These are phyloP conservation scores for Aegilops bicornis DNA, from an alignment of 176 grass and related monocot species.

Conservation along the genomic window DNA sequence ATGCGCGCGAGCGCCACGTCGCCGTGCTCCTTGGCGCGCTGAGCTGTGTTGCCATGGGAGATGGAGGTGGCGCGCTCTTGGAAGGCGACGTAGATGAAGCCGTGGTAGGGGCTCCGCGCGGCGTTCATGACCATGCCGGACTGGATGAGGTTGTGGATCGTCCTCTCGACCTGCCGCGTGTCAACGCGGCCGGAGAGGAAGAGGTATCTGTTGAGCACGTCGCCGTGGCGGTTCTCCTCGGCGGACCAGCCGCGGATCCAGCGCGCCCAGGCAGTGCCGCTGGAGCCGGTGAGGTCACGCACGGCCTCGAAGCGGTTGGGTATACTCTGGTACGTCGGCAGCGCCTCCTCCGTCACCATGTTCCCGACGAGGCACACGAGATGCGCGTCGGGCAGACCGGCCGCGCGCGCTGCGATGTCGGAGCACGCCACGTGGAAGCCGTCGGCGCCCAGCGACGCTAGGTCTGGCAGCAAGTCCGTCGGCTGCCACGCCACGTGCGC, in stretches of 20 bases:
- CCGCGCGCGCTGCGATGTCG: conserved; percentile 26
- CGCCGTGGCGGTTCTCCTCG: conserved; percentile 95
- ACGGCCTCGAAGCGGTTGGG: conserved; percentile 58
- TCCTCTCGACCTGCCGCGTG: conserved; percentile 36
- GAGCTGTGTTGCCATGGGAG: background rate
- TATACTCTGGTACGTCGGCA: background rate
- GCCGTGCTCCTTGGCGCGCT: too few species aligned
- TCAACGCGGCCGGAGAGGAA: too few species aligned
- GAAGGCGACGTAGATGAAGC: background rate
- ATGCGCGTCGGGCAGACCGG: conserved; percentile 69
- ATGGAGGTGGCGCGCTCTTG: background rate
- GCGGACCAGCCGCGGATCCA: conserved; percentile 83
- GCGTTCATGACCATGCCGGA: conserved; percentile 47
- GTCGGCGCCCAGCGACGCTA: conserved; percentile 15
- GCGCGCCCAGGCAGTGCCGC: conserved; percentile 56
- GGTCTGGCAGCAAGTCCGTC: conserved; percentile 36
- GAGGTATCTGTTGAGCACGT: conserved; percentile 43
- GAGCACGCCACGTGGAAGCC: conserved; percentile 40
- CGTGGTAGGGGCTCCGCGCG: conserved; percentile 24
- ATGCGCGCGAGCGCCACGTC: too few species aligned
- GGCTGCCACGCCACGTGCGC: background rate
- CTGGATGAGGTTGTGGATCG: conserved; percentile 64
- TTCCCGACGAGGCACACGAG: conserved; percentile 59
- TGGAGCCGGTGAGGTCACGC: conserved; percentile 54
- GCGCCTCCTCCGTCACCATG: too few species aligned